Evolutionary conservation across 2,329 filamentous ascomycete genomes (phyloP), one percentile per base, ranked within the genome.

Genomic region (Calonectria multiphialidica): DNA sequence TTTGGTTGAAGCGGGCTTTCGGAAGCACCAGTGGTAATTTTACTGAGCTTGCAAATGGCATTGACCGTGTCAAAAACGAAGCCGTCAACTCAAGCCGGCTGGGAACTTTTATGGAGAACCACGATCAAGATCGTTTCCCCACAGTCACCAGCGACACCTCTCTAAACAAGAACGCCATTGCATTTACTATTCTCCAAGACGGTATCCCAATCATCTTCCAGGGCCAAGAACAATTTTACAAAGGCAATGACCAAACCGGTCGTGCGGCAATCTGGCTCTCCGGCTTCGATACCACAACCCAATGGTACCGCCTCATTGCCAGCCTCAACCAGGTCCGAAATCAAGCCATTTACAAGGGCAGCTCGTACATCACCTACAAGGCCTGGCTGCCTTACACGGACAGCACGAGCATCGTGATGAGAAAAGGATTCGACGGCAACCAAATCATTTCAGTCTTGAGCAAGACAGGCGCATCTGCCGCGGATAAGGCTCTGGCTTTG

Each of bases 21-120:
- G 70, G 59, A 12, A 68, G 35, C 28, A 74, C 67, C 8, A 42
- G 35, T 9, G 70, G 72, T 8, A 70, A 74, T 40, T 74, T 74
- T 12, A 62, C 63, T 4, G 72, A 72, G 50, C 70, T 74, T 15
- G 35, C 47, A 6, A 63, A 16, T 13, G 72, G 72, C 2, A 67
- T 74, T 5, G 47, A 71, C 21, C 21, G n/a, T 1, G 65, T 74
- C 49, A 74, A 74, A 40, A 68, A 42, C 23, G 64, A 74, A 8
- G 70, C 72, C 18, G 67, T 70, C 57, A 72, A 74, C 72, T 68
- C 72, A n/a, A 74, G 72, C 44, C 70, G 47, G 18, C 30, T 74
- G 44, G 72, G 72, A 12, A 61, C 70, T 2, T 74, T 74, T 33
- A 72, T 74, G 70, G 72, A 74, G 62, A 74, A 72, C 59, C 72